A percentile compares a stretch with the other conserved stretches of the same genome.
Conservation (phyloP, 192 early-diverging fungal genomes). For the Chytriomyces sp. region DNA sequence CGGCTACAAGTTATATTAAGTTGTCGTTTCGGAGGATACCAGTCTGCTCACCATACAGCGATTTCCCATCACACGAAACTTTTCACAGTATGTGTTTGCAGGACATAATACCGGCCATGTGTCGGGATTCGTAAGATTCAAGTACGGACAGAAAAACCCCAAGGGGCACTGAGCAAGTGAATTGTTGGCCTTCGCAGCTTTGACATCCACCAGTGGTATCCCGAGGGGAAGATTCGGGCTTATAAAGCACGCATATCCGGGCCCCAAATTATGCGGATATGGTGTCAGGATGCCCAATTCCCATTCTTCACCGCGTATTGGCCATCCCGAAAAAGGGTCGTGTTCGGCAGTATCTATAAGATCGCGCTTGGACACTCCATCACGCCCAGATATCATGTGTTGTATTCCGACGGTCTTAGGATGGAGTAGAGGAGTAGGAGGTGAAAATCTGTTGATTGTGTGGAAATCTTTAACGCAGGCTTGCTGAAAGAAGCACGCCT, state of each 20-base stretch:
- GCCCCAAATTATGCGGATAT: not conserved
- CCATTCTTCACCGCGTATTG: not conserved
- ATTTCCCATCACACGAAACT: constrained; percentile 23
- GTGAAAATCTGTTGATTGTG: no score
- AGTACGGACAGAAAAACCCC: constrained; percentile 42
- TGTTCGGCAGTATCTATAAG: not conserved
- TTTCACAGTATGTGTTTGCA: constrained; percentile 28
- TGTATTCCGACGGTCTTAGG: no score
- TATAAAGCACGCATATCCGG: constrained; percentile 13
- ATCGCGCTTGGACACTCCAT: not conserved
- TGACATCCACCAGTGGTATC: not conserved
- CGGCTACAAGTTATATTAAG: constrained; percentile 8
- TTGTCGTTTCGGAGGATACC: not conserved
- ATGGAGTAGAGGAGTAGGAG: no score
- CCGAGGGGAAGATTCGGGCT: not conserved
- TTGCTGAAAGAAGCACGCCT: no score
- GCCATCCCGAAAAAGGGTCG: not conserved
- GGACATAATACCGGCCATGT: constrained; percentile 39
- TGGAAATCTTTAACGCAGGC: no score
- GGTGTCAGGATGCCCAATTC: not conserved
- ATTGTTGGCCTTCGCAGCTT: not conserved
- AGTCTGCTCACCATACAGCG: constrained; percentile 8
- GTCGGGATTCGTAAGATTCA: not conserved
- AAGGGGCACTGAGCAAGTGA: constrained; percentile 18
- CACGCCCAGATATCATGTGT: no score